Conservation (phyloP, 352 stramenopile genomes). For the Pilasporangium apinafurcum region DNA sequence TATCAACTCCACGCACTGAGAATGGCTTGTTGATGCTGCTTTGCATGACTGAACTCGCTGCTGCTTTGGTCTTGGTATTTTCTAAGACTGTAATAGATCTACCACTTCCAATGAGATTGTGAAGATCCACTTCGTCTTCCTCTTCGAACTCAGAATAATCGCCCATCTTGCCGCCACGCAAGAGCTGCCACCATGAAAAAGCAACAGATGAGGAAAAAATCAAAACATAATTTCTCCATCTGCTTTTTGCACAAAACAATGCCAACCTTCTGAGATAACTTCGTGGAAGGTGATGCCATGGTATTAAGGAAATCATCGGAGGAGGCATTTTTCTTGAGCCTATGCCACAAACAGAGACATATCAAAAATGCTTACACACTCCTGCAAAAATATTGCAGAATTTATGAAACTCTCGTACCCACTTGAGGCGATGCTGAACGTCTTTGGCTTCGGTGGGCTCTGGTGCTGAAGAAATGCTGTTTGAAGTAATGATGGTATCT, state of each 20-base stretch:
- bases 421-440: slow-evolving; percentile 41
- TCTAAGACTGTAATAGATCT: too few species aligned
- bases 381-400: neutral
- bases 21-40: neutral
- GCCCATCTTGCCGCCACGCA: slow-evolving; percentile 66
- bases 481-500: slow-evolving; percentile 43
- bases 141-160: slow-evolving; percentile 81
- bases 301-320: slow-evolving; percentile 49
- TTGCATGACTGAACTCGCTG: slow-evolving; percentile 1
- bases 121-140: slow-evolving; percentile 67
- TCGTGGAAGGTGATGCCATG: slow-evolving; percentile 49
- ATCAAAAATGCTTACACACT: neutral
- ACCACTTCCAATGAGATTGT: slow-evolving; percentile 58
- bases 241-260: neutral
- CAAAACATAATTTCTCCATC: slow-evolving; percentile 1
- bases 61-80: slow-evolving; percentile 10
- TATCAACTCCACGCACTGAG: neutral
- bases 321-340: slow-evolving; percentile 43
- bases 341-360: slow-evolving; percentile 5
- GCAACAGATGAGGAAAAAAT: slow-evolving; percentile 1
- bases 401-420: slow-evolving; percentile 14
- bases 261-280: slow-evolving; percentile 56
- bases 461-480: slow-evolving; percentile 53
- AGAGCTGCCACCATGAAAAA: slow-evolving; percentile 20
- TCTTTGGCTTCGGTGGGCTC: slow-evolving; percentile 44